Evolutionary conservation across 306 rosid genomes (phyloP), one percentile per base, ranked within the genome.

Genomic region (Vigna radiata): DNA sequence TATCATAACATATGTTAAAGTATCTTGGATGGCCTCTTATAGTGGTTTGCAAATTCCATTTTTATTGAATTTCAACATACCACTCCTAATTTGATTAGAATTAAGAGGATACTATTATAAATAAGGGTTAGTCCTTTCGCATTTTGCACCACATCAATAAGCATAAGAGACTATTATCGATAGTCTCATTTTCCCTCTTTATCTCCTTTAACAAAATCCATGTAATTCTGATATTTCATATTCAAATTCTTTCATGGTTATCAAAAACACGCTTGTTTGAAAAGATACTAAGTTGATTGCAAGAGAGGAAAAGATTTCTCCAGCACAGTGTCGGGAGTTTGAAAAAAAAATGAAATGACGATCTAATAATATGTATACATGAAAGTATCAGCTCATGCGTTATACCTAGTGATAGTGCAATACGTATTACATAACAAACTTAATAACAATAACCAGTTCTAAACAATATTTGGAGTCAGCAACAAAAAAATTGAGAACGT

Each of bases 201-300:
- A 21, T 21, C 23, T 59, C 41, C 17, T 12, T 8, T 1, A 48
- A 12, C 64, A 14, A 29, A 59, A 59, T 27, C 65, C 41, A 16
- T 15, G 16, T 60, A 60, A 60, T 29, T 27, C 29, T 23, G 37
- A 60, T 19, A 60, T 14, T 60, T 60, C 21, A 29, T 19, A 60
- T 13, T 53, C 73, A 76, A 65, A 29, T 4, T 55, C 43, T 79
- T 79, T 27, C 16, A 64, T 14, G 41, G 55, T 70, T 36, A 78
- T 49, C 0, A 23, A 53, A 63, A 53, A 47, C 58, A 72, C 6
- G 58, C 7, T 41, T 36, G 58, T 39, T 41, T 55, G 16, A 55
- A 19, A 55, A 15, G 11, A 21, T 21, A 19, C 10, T 55, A 56
- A 56, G 17, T 56, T 59, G 39, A 60, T 60, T 29, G 66, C 6